Conservation (phyloP, 305 asterid species). For the Fraxinus baroniana region DNA sequence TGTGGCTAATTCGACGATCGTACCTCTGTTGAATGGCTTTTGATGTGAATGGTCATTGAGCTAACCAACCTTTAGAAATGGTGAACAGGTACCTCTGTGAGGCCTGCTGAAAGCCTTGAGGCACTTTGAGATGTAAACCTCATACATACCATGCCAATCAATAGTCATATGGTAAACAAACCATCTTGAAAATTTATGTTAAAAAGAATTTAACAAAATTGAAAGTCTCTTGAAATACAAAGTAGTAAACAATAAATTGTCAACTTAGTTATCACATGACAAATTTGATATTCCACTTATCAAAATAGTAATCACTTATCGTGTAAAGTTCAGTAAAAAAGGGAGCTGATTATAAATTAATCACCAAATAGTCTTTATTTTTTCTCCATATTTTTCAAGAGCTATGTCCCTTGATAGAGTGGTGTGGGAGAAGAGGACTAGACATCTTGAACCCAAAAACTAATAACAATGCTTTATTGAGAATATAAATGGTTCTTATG, state of each 20-base stretch:
- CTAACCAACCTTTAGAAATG: slow-evolving; percentile 36
- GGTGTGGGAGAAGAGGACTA: background rate
- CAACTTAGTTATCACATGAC: background rate
- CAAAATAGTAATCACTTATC: background rate
- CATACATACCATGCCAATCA: background rate
- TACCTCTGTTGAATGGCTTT: slow-evolving; percentile 41
- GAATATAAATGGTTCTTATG: background rate
- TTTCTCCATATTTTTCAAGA: background rate
- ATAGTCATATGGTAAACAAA: background rate
- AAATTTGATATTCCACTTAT: background rate
- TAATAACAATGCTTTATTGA: background rate
- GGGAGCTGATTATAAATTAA: background rate
- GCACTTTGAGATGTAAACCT: background rate
- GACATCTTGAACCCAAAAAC: background rate
- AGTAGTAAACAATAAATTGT: background rate
- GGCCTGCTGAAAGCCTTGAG: background rate
- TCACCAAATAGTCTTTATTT: background rate
- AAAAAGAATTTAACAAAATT: background rate
- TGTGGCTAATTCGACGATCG: slow-evolving; percentile 59
- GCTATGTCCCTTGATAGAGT: background rate
- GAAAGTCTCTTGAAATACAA: background rate
- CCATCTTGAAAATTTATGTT: background rate
- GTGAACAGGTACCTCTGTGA: background rate
- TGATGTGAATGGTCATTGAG: slow-evolving; percentile 50
- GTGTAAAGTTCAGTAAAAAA: background rate